Percentiles rank a stretch among this genome's conserved stretches.
Evolutionary conservation across 2,329 filamentous ascomycete genomes (phyloP).

Genomic region (Ascochyta koolunga): DNA sequence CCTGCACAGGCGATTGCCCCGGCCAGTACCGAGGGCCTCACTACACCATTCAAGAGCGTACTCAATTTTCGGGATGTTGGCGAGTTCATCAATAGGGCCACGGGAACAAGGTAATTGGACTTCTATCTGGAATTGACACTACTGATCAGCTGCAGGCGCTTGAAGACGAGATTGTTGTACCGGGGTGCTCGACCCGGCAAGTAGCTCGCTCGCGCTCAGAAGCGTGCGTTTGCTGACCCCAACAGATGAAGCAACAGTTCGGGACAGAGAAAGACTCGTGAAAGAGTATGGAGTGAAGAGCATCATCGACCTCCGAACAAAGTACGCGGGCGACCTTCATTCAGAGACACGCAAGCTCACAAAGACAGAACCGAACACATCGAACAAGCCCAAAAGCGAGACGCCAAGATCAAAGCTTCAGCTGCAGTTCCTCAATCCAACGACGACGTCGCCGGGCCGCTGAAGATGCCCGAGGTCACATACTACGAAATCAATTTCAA

Average conservation of each 20-base stretch:
- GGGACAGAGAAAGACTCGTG: constrained; percentile 66
- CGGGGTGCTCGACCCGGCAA: constrained; percentile 46
- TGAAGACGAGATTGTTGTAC: constrained; percentile 39
- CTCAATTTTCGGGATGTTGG: constrained; percentile 49
- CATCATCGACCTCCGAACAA: constrained; percentile 79
- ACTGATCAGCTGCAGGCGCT: constrained; percentile 17
- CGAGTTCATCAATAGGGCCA: constrained; percentile 34
- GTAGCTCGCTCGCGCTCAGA: background rate
- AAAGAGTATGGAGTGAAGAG: constrained; percentile 69
- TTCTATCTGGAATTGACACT: background rate
- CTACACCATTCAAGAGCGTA: constrained; percentile 37
- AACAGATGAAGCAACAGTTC: constrained; percentile 71
- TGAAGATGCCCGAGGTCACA: constrained; percentile 67
- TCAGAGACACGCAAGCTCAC: constrained; percentile 3
- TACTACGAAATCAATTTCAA: constrained; percentile 77
- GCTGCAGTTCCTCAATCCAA: constrained; percentile 56
- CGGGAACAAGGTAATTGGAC: constrained; percentile 21
- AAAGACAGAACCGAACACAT: constrained; percentile 71
- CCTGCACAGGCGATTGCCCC: background rate
- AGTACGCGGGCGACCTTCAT: constrained; percentile 54
- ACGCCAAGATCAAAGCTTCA: constrained; percentile 54
- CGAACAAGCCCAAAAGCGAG: constrained; percentile 68
- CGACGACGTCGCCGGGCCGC: constrained; percentile 58
- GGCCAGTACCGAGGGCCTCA: constrained; percentile 13
- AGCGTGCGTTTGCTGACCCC: constrained; percentile 2